phyloP scores from a whole-genome alignment of 225 moss, liverwort and hornwort species.

The Neckera pumila region DNA sequence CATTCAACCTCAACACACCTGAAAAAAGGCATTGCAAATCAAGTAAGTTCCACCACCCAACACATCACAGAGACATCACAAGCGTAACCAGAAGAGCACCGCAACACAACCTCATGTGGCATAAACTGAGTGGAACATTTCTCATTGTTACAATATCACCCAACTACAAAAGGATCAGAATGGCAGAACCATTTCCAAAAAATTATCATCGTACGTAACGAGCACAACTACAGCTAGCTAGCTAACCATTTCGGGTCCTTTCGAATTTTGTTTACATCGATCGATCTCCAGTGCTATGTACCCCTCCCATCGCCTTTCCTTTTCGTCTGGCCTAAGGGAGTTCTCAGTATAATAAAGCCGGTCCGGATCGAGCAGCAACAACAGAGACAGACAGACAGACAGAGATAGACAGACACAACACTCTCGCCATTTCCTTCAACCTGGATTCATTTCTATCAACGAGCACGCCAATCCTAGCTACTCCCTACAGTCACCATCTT shows the following conservation, averaged over 20 bases:
- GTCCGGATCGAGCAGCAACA: conserved; percentile 6
- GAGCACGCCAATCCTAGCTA: neutral
- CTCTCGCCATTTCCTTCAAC: neutral
- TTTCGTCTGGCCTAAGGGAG: conserved; percentile 3
- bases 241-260: neutral
- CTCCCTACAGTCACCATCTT: neutral
- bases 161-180: conserved; percentile 12
- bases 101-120: neutral
- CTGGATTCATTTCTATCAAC: neutral
- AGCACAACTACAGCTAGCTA: neutral
- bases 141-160: conserved; percentile 11
- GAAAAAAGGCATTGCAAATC: neutral
- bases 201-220: neutral
- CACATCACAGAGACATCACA: neutral
- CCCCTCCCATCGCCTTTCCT: conserved; percentile 9
- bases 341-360: neutral
- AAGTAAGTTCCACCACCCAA: too few species aligned
- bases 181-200: conserved; percentile 12
- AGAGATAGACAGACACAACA: neutral
- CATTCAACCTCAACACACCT: neutral
- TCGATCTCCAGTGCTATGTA: conserved; percentile 12
- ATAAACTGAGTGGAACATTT: neutral
- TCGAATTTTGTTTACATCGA: conserved; percentile 7
- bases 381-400: neutral
- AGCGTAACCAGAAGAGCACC: neutral